Evolutionary conservation across 805 yeast genomes (phyloP), one percentile per base, ranked within the genome.

Genomic region (Millerozyma acaciae): DNA sequence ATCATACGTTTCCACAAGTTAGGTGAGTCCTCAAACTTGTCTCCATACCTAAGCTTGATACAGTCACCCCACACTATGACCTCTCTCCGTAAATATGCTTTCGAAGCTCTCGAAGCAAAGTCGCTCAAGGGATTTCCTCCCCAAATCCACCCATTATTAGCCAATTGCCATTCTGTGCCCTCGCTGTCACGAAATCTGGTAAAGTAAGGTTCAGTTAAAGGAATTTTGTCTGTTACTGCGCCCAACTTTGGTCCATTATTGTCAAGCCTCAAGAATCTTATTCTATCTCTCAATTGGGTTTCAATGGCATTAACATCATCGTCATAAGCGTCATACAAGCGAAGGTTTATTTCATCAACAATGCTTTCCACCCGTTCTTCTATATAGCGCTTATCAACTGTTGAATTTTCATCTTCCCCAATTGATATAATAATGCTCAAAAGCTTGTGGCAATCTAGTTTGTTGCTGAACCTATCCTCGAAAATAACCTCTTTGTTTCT

Each of bases 131-230:
- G 97, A 45, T 90, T 80, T 8, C 96, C 97, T 33, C 86, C 89
- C 98, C 98, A 90, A 36, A 93, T 87, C 97, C 97, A 90, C 29
- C 98, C 98, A 51, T 93, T 90, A 53, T 93, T 93, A 3, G 96
- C 97, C 38, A 90, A 64, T 6, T 84, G 80, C 63, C 79, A 80
- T 1, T 70, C 62, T 23, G 71, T 66, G 3, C 88, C 90, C 3
- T 51, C 51, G 0, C 60, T 55, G 30, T 57, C 72, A 2, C 45
- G 53, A 45, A 89, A 76, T 38, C 88, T 66, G 2, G 97, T 87
- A 56, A 93, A 90, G 57, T 90, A 90, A 4, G 89, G 79, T 57
- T 90, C 97, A 2, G 84, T 75, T 23, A 90, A 65, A 0, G 96
- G 95, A 16, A 33, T 30, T 3, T 61, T 51, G 3, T 63, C 47